These are phyloP conservation scores for Colletotrichum sojae DNA, from an alignment of 2,329 filamentous ascomycete species.

Conservation along the genomic window DNA sequence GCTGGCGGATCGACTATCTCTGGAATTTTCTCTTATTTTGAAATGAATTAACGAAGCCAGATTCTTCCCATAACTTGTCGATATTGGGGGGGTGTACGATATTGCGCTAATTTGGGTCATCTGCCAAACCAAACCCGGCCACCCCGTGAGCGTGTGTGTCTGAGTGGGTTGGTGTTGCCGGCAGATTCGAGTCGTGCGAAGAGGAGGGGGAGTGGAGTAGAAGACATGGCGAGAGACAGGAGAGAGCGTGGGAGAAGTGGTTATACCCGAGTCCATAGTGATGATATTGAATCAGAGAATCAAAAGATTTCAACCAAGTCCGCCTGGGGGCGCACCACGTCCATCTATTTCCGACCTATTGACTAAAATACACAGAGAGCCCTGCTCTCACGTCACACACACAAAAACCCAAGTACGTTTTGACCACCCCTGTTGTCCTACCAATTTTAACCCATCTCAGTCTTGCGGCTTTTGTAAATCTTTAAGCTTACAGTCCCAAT, in stretches of 20 bases:
- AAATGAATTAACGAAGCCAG: slow-evolving; percentile 37
- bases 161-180: no score
- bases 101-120: slow-evolving; percentile 9
- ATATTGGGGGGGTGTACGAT: neutral
- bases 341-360: neutral
- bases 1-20: no score
- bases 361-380: neutral
- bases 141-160: no score
- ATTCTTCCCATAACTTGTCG: neutral
- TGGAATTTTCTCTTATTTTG: slow-evolving; percentile 1
- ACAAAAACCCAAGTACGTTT: neutral
- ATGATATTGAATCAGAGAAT: slow-evolving; percentile 2
- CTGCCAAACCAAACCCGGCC: neutral
- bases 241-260: neutral
- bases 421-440: neutral
- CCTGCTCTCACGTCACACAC: neutral
- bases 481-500: neutral
- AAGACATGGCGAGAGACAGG: neutral
- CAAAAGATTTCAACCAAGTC: neutral
- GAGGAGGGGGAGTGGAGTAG: neutral
- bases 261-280: slow-evolving; percentile 19
- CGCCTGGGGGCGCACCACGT: no score
- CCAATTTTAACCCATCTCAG: neutral
- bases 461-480: neutral
- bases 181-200: neutral